Evolutionary conservation across 352 stramenopile species (phyloP).

Genomic region (Chrysophaeum taylorii): DNA sequence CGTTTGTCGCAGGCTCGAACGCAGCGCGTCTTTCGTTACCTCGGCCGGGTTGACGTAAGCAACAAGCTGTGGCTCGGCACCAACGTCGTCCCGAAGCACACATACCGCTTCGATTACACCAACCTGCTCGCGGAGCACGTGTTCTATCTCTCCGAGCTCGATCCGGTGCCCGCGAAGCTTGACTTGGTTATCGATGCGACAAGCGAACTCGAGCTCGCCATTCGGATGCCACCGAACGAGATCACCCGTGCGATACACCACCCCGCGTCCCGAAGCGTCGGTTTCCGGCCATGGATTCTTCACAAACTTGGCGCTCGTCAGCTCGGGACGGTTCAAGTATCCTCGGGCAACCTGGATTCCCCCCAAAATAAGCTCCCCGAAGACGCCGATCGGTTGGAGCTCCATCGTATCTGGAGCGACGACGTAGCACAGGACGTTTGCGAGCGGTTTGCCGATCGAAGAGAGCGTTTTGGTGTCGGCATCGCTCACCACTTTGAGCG

Average conservation of each 20-base stretch:
- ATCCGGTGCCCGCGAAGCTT: not conserved
- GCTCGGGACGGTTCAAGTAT: not conserved
- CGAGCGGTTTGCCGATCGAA: not conserved
- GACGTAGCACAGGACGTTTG: not conserved
- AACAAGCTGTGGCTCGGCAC: no score
- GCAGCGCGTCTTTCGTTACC: no score
- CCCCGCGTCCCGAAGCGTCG: no score
- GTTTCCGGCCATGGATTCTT: no score
- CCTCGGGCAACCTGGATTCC: not conserved
- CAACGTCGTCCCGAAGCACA: no score
- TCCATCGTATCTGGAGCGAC: not conserved
- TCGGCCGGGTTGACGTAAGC: no score
- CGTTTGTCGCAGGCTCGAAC: no score
- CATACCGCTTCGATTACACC: no score
- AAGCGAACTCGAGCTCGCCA: not conserved
- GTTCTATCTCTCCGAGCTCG: not conserved
- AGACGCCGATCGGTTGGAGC: not conserved
- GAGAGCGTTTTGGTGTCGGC: not conserved
- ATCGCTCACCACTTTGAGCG: not conserved
- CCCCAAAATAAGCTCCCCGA: not conserved
- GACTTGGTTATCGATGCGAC: not conserved
- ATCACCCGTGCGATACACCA: not conserved
- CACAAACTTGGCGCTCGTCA: not conserved
- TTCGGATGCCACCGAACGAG: not conserved
- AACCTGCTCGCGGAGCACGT: not conserved